phyloP scores from a whole-genome alignment of 768 basidiomycete species.

The Daedaleopsis nitida region DNA sequence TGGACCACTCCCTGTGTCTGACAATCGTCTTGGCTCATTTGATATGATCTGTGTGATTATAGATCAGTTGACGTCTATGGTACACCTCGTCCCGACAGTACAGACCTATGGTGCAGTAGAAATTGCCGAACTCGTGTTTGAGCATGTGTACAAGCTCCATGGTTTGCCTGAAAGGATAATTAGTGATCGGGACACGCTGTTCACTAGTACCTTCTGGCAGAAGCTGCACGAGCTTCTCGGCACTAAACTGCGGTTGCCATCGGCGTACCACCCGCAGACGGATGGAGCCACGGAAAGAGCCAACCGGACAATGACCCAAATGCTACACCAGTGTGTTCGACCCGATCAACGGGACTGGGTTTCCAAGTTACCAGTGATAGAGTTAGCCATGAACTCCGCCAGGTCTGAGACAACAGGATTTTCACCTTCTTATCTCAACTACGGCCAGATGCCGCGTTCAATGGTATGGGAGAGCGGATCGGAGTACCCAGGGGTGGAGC shows the following conservation, averaged over 20 bases:
- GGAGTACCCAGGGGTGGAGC: slow-evolving; percentile 23
- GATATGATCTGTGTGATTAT: neutral
- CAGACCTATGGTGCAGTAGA: slow-evolving; percentile 14
- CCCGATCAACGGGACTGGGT: slow-evolving; percentile 38
- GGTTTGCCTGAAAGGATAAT: slow-evolving; percentile 42
- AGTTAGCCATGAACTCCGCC: slow-evolving; percentile 33
- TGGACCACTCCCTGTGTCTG: neutral
- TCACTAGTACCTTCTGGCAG: slow-evolving; percentile 45
- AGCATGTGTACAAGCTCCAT: slow-evolving; percentile 37
- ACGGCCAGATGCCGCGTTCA: slow-evolving; percentile 19
- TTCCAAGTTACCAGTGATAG: slow-evolving; percentile 23
- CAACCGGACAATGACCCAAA: slow-evolving; percentile 35
- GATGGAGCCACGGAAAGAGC: slow-evolving; percentile 42
- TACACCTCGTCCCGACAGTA: neutral
- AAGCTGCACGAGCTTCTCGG: slow-evolving; percentile 34
- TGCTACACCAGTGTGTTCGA: slow-evolving; percentile 30
- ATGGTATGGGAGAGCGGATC: neutral
- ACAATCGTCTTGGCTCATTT: neutral
- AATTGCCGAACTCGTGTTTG: slow-evolving; percentile 38
- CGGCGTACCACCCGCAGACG: slow-evolving; percentile 46
- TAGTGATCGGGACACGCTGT: slow-evolving; percentile 42
- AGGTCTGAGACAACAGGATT: slow-evolving; percentile 36
- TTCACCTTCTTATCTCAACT: slow-evolving; percentile 37
- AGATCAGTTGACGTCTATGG: neutral
- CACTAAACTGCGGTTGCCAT: slow-evolving; percentile 37